Evolutionary conservation across 2,329 filamentous ascomycete genomes (phyloP), one percentile per base, ranked within the genome.

Genomic region (Aspergillus sp.): DNA sequence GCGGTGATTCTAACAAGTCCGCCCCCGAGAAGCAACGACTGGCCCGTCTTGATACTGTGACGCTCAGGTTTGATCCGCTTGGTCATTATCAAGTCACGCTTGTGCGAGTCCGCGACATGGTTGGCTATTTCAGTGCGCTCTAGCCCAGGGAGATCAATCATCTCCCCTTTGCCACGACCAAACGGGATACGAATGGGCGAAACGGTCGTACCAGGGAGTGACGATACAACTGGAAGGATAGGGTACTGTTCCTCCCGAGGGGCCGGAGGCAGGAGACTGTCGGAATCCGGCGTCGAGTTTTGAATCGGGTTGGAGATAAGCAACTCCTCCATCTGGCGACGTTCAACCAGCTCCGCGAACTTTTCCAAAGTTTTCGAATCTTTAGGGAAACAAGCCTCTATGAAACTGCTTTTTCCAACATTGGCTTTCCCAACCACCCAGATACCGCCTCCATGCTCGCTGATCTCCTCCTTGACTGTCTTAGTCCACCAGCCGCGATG

Each of bases 391-490:
- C 97, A 87, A 4, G 87, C 85, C 67, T 95, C 88, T 61, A 98
- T 96, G 2, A 99, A 84, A 70, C 90, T 89, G 68, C 94, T 98
- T 77, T 99, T 99, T 24, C 95, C 96, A 2, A 98, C 96, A 71
- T 99, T 99, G 63, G 92, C 92, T 75, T 96, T 98, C n/a, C 95
- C 95, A 2, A 99, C 90, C 82, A 99, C 88, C 94, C 95, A 99
- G 16, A 90, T 89, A 16, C 88, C 95, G 4, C 94, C 94, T 4
- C 92, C 92, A 52, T 91, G 85, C 49, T 87, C 79, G 84, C 87
- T 93, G 51, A 99, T 92, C 52, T 93, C 89, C 66, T 96, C 88
- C 74, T 91, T 96, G 57, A 99, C 79, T 53, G 90, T 82, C 65
- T 85, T 90, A 0, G 93, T 96, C 91, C 94, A 97, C 95, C 96